Evolutionary conservation across 176 grass and related monocot species (phyloP).

Genomic region (Juncus inflexus): DNA sequence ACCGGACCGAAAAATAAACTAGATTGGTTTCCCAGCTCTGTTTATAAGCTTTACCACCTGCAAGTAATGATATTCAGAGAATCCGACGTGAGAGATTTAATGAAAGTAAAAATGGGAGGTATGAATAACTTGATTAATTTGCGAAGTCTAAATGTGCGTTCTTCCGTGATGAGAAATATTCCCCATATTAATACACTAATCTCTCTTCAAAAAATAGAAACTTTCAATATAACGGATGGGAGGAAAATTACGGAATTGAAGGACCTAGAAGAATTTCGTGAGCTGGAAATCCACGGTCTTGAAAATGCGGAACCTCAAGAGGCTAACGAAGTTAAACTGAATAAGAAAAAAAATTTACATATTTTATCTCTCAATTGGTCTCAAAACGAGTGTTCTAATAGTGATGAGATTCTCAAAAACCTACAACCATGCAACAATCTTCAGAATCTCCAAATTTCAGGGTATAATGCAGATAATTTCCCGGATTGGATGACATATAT

Average conservation of each 20-base stretch:
- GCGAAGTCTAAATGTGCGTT: constrained; percentile 9
- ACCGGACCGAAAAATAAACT: not conserved
- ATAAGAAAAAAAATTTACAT: constrained; percentile 11
- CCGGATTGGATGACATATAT: constrained; percentile 18
- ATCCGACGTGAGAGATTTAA: not conserved
- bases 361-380: constrained; percentile 28
- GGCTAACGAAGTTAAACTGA: constrained; percentile 14
- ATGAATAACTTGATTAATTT: constrained; percentile 15
- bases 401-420: constrained; percentile 2
- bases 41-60: constrained; percentile 31
- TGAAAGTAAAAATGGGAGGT: not conserved
- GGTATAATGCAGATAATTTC: constrained; percentile 1
- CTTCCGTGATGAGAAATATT: not conserved
- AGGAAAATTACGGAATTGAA: constrained; percentile 22
- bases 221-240: not conserved
- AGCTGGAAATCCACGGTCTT: constrained; percentile 12
- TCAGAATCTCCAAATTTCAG: constrained; percentile 17
- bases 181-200: constrained; percentile 13
- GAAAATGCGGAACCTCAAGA: constrained; percentile 18
- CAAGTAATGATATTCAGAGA: constrained; percentile 8
- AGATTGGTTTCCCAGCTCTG: constrained; percentile 17
- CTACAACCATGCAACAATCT: constrained; percentile 12
- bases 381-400: not conserved
- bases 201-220: constrained; percentile 28
- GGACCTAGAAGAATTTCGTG: constrained; percentile 16